Conservation (phyloP, 768 basidiomycete species). For the Leccinum disarticulatum region DNA sequence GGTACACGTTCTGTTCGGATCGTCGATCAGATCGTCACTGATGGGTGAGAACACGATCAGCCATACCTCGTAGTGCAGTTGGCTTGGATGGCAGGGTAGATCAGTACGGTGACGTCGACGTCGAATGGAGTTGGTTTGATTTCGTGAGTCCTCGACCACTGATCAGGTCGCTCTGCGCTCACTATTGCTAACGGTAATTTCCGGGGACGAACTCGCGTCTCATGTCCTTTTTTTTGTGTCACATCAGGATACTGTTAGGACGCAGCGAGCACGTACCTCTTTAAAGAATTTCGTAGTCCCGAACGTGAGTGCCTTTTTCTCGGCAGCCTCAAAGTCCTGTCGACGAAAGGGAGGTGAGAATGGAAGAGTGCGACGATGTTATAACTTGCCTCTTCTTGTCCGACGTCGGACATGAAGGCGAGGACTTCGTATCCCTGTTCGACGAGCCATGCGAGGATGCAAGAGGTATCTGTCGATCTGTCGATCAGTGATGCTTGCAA, state of each 20-base stretch:
- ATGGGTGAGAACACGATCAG: background rate
- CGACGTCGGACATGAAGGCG: slow-evolving; percentile 96
- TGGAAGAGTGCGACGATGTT: background rate
- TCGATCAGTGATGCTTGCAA: slow-evolving; percentile 2
- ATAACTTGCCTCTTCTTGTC: slow-evolving; percentile 74
- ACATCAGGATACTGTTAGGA: background rate
- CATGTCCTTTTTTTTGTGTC: slow-evolving; percentile 65
- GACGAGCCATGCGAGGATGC: slow-evolving; percentile 98
- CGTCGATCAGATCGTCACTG: background rate
- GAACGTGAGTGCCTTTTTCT: slow-evolving; percentile 82
- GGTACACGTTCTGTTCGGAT: slow-evolving; percentile 77
- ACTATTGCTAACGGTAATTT: no score
- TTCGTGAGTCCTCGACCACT: no score
- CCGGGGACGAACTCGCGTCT: slow-evolving; percentile 93
- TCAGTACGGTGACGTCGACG: slow-evolving; percentile 93
- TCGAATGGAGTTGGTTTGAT: no score
- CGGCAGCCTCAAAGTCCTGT: slow-evolving; percentile 92
- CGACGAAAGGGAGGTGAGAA: slow-evolving; percentile 1
- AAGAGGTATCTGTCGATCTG: slow-evolving; percentile 76
- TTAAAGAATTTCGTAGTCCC: slow-evolving; percentile 97
- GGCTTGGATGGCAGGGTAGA: slow-evolving; percentile 97
- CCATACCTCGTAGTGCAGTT: slow-evolving; percentile 94
- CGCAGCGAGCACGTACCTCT: slow-evolving; percentile 50
- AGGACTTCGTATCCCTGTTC: slow-evolving; percentile 97
- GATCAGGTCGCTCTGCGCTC: no score